Conservation (phyloP, 202 grass and related monocot species). For the Alloteropsis angusta region DNA sequence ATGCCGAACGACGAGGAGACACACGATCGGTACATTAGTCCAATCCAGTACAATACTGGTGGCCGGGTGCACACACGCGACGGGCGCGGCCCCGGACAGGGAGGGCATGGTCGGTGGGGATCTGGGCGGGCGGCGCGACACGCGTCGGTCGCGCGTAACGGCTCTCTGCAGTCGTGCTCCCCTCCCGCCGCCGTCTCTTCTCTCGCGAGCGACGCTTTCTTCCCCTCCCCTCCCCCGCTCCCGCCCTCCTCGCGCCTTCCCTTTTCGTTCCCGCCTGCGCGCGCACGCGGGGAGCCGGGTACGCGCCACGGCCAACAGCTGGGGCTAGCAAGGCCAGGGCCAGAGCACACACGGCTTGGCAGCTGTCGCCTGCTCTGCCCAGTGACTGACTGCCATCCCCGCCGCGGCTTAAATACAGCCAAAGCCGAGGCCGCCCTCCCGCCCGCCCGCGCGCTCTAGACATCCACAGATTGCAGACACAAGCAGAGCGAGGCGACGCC, state of each 20-base stretch:
- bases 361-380: not conserved
- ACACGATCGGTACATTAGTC: not conserved
- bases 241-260: not conserved
- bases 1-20: not conserved
- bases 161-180: not conserved
- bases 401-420: constrained; percentile 11
- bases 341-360: not conserved
- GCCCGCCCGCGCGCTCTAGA: not conserved
- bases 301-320: not conserved
- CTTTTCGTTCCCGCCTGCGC: not conserved
- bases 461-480: not conserved
- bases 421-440: not conserved
- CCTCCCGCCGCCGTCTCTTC: not conserved
- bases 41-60: not conserved
- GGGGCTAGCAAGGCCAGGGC: not conserved
- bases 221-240: too few species aligned
- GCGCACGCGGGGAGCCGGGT: not conserved
- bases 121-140: not conserved
- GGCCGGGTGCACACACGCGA: not conserved
- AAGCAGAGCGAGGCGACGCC: not conserved
- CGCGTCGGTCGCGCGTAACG: not conserved
- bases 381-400: not conserved
- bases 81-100: not conserved
- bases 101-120: constrained; percentile 20
- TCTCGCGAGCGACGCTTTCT: not conserved